Evolutionary conservation across 2,329 filamentous ascomycete species (phyloP).

Genomic region (Colletotrichum gloeosporioides): DNA sequence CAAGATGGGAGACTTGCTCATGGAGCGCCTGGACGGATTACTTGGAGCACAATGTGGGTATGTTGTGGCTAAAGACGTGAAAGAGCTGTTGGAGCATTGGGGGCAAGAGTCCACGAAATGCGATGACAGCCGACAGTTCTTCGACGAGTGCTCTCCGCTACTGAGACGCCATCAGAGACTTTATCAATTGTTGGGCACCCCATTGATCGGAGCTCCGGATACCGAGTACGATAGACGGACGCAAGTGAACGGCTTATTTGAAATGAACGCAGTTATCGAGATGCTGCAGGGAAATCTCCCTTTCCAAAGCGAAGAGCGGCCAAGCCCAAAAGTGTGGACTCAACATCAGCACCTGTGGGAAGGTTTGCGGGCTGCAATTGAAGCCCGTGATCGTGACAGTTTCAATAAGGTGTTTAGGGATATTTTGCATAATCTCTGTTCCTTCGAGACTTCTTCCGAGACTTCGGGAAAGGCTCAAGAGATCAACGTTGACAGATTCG

Average conservation of each 20-base stretch:
- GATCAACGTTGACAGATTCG: too few species aligned
- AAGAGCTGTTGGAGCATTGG: not conserved
- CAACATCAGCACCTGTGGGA: not conserved
- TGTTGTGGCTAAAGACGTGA: not conserved
- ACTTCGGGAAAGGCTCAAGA: too few species aligned
- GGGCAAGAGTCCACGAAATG: not conserved
- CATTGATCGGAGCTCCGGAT: not conserved
- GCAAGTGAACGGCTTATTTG: not conserved
- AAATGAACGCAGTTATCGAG: not conserved
- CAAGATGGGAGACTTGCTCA: rapidly evolving
- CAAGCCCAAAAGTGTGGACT: rapidly evolving
- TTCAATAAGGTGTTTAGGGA: rapidly evolving
- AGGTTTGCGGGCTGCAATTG: not conserved
- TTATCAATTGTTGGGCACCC: too few species aligned
- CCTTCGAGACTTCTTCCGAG: too few species aligned
- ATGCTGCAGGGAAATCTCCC: not conserved
- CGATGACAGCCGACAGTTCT: not conserved
- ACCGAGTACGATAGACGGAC: not conserved
- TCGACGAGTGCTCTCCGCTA: not conserved
- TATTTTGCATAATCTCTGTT: not conserved
- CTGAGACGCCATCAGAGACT: too few species aligned
- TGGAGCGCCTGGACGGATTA: not conserved
- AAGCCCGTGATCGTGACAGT: not conserved
- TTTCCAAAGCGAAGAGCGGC: rapidly evolving
- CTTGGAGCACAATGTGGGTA: not conserved